These are phyloP conservation scores for Poronia punctata DNA, from an alignment of 495 filamentous ascomycete species.

Conservation along the genomic window DNA sequence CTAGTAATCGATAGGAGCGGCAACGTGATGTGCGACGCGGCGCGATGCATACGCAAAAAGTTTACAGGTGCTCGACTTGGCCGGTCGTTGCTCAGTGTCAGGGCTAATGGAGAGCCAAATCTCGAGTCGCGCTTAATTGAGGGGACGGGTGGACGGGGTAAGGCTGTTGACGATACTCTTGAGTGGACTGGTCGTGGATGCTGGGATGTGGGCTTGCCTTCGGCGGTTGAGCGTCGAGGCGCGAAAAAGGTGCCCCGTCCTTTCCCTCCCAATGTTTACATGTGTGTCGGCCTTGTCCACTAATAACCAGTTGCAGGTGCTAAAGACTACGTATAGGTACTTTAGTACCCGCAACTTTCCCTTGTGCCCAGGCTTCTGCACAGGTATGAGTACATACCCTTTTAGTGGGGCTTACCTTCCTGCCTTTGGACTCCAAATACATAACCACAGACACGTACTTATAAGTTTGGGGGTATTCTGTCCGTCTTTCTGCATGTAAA, in stretches of 20 bases:
- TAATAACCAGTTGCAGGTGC: background rate
- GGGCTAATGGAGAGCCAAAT: too few species aligned
- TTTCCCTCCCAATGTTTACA: conserved; percentile 27
- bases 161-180: conserved; percentile 5
- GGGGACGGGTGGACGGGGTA: background rate
- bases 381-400: too few species aligned
- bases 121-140: background rate
- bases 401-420: background rate
- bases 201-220: conserved; percentile 14
- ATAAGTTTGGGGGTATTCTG: too few species aligned
- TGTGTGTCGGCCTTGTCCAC: conserved; percentile 18
- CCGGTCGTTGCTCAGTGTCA: background rate
- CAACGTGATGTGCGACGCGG: conserved; percentile 6
- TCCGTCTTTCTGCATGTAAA: too few species aligned
- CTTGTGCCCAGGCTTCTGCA: conserved; percentile 2
- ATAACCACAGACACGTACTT: too few species aligned
- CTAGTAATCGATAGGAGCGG: conserved; percentile 2
- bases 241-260: conserved; percentile 20
- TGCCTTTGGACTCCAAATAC: too few species aligned
- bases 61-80: conserved; percentile 7
- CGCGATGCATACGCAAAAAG: conserved; percentile 3
- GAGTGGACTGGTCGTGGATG: conserved; percentile 4
- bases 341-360: too few species aligned
- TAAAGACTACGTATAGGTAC: too few species aligned
- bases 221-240: conserved; percentile 24